Base-by-base conservation (phyloP, 371 early-diverging fungal genomes). In the Ordospora pajunii region DNA sequence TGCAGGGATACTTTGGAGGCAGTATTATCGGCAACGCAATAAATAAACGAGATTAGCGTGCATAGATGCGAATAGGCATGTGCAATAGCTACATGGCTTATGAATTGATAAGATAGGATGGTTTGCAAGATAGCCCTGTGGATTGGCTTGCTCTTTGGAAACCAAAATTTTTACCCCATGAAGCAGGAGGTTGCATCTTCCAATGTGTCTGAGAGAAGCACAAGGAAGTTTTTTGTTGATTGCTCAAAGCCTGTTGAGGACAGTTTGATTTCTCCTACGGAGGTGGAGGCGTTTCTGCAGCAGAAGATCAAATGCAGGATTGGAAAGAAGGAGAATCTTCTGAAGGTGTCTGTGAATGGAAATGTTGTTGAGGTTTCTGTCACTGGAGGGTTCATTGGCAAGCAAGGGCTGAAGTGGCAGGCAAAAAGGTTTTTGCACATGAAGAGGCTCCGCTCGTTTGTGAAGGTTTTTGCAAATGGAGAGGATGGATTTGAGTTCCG, bases 1-100 rank as follows among this genome's bases (percentile, higher is more conserved):
- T 85, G 23, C 63, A 79, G 44, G 66, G 69, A 51, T 85, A 82
- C 52, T 63, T 78, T 54, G 79, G 79, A 4, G 54, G 44, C 27
- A 44, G 58, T 46, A 42, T 32, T 14, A 71, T 71, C 25, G 62
- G 37, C 49, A 54, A 62, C n/a, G 25, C 58, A 11, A 12, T n/a
- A 37, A 58, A 37, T n/a, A 25, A 2, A 27, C 9, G 14, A 53
- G 14, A 32, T 25, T 25, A 9, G n/a, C 3, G 0, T 32, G 5
- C n/a, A 32, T 32, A 5, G 32, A 32, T 32, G 2, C 5, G 32
- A 1, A 32, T 32, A 32, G 5, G 32, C 32, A 32, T 32, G 32
- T 32, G 32, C 32, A 32, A 2, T 32, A 5, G 5, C 32, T 32
- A 32, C n/a, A 32, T 32, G 32, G 5, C 5, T 32, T 32, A 32